These are phyloP conservation scores for Paramecium sonneborni DNA, from an alignment of 73 alveolate species.

Conservation along the genomic window DNA sequence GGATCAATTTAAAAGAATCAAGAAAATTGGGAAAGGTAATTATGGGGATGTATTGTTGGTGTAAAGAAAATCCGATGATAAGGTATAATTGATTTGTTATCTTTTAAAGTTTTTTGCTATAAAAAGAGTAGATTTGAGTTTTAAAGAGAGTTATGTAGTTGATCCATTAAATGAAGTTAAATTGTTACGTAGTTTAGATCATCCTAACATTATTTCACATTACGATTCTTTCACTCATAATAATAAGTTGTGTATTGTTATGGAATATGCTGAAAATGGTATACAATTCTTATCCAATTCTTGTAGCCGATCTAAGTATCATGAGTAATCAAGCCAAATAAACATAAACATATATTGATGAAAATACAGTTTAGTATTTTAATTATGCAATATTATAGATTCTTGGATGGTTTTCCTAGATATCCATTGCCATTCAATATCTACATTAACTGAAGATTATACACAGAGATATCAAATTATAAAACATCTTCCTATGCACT, in stretches of 20 bases:
- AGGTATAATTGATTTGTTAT: slow-evolving; percentile 2
- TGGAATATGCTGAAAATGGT: slow-evolving; percentile 78
- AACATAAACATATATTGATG: not conserved
- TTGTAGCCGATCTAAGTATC: slow-evolving; percentile 64
- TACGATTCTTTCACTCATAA: slow-evolving; percentile 69
- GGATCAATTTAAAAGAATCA: slow-evolving; percentile 70
- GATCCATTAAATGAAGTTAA: slow-evolving; percentile 49
- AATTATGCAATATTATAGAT: slow-evolving; percentile 52
- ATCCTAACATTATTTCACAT: slow-evolving; percentile 68
- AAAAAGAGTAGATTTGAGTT: slow-evolving; percentile 71
- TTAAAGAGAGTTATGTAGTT: slow-evolving; percentile 27
- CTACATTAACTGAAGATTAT: slow-evolving; percentile 76
- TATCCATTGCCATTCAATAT: slow-evolving; percentile 76
- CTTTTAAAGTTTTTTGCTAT: slow-evolving; percentile 64
- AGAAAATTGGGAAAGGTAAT: slow-evolving; percentile 73
- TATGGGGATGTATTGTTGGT: slow-evolving; percentile 74
- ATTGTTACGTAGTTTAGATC: slow-evolving; percentile 63
- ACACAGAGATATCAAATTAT: slow-evolving; percentile 75
- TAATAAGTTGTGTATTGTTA: slow-evolving; percentile 69
- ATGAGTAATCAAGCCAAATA: not conserved
- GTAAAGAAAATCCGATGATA: slow-evolving; percentile 54
- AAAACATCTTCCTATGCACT: slow-evolving; percentile 11
- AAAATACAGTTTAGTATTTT: slow-evolving; percentile 51
- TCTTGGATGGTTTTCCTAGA: slow-evolving; percentile 77
- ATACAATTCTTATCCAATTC: not conserved